These are phyloP conservation scores for Dichomitus squalens DNA, from an alignment of 1,284 basidiomycete genomes.

Conservation along the genomic window DNA sequence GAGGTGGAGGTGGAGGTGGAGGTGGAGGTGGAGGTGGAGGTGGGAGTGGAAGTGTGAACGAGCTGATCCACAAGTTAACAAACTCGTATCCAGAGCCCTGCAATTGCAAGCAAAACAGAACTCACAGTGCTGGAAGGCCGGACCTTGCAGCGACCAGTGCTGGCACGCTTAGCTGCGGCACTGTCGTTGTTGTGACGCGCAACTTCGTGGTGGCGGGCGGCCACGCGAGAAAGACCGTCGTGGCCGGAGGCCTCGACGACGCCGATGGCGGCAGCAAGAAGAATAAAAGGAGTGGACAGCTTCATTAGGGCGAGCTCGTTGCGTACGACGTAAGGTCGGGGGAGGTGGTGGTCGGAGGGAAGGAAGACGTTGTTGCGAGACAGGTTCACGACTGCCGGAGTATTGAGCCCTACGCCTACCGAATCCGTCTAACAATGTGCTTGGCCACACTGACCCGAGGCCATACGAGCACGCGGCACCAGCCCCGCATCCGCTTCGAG, in stretches of 20 bases:
- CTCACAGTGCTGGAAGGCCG: slow-evolving; percentile 13
- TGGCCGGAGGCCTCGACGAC: slow-evolving; percentile 42
- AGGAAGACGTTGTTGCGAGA: background rate
- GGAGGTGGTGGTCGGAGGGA: slow-evolving; percentile 3
- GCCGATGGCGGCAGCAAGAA: slow-evolving; percentile 41
- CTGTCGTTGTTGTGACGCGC: slow-evolving; percentile 9
- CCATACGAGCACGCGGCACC: background rate
- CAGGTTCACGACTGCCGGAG: background rate
- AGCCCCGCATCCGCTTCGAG: background rate
- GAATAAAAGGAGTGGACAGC: slow-evolving; percentile 38
- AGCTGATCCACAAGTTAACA: too few species aligned
- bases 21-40: slow-evolving; percentile 1
- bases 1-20: too few species aligned
- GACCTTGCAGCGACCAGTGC: slow-evolving; percentile 19
- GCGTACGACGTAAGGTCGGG: slow-evolving; percentile 20
- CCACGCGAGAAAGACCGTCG: slow-evolving; percentile 38
- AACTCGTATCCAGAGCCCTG: too few species aligned
- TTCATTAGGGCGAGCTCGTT: slow-evolving; percentile 34
- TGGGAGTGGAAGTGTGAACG: slow-evolving; percentile 1
- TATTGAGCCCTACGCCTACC: background rate
- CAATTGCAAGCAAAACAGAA: too few species aligned
- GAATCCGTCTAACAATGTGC: slow-evolving; percentile 7
- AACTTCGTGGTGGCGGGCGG: slow-evolving; percentile 31
- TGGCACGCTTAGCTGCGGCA: slow-evolving; percentile 7
- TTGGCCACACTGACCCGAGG: background rate